Evolutionary conservation across 352 stramenopile genomes (phyloP).

Genomic region (Phytophthora fragariae): DNA sequence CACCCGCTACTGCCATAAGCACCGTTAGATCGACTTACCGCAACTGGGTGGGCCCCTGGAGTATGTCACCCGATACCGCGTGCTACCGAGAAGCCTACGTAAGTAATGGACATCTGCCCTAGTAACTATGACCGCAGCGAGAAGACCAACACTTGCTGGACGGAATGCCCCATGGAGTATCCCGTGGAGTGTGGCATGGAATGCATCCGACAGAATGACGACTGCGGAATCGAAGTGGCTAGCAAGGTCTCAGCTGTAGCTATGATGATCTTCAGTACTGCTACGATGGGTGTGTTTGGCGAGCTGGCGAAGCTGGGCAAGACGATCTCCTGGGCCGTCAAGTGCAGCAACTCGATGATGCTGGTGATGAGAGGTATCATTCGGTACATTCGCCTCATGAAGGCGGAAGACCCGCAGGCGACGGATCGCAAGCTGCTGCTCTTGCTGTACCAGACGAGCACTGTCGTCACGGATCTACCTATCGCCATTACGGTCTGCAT

Average conservation of each 20-base stretch:
- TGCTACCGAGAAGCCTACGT: slow-evolving; percentile 47
- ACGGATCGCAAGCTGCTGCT: slow-evolving; percentile 27
- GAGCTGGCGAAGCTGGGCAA: slow-evolving; percentile 39
- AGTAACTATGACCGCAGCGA: slow-evolving; percentile 57
- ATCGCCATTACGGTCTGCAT: slow-evolving; percentile 40
- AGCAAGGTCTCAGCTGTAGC: slow-evolving; percentile 52
- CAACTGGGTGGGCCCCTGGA: slow-evolving; percentile 56
- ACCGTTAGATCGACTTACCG: slow-evolving; percentile 33
- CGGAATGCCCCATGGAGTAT: slow-evolving; percentile 63
- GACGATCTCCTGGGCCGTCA: slow-evolving; percentile 33
- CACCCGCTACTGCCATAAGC: slow-evolving; percentile 27
- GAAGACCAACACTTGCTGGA: slow-evolving; percentile 60
- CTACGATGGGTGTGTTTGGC: slow-evolving; percentile 50
- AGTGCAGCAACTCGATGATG: slow-evolving; percentile 37
- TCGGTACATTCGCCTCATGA: slow-evolving; percentile 39
- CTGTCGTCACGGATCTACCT: slow-evolving; percentile 37
- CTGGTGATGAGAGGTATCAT: slow-evolving; percentile 36
- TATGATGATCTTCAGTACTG: slow-evolving; percentile 45
- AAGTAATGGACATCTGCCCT: slow-evolving; percentile 45
- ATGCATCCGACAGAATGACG: slow-evolving; percentile 52
- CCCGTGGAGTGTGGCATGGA: slow-evolving; percentile 65
- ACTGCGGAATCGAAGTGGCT: slow-evolving; percentile 56
- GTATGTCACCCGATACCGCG: slow-evolving; percentile 24
- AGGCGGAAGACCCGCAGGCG: slow-evolving; percentile 35
- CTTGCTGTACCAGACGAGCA: slow-evolving; percentile 40